Conservation (phyloP, 1,284 basidiomycete species). For the Termitomyces sp. region DNA sequence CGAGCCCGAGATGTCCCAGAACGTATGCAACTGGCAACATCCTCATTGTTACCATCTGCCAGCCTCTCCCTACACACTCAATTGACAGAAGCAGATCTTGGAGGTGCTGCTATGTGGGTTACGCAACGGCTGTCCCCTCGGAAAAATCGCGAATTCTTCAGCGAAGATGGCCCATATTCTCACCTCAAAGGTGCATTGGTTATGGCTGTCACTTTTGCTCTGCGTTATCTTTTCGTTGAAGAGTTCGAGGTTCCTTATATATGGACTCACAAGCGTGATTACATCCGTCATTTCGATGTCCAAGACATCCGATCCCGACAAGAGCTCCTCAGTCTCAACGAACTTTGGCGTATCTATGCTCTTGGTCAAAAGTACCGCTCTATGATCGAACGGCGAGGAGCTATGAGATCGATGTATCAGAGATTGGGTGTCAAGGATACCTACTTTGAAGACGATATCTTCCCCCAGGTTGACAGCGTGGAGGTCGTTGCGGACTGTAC, state of each 20-base stretch:
- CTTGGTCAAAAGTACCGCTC: constrained; percentile 87
- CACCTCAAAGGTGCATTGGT: constrained; percentile 69
- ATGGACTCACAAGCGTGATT: constrained; percentile 90
- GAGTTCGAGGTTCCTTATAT: constrained; percentile 94
- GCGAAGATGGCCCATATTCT: constrained; percentile 51
- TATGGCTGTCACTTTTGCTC: constrained; percentile 73
- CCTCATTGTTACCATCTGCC: constrained; percentile 69
- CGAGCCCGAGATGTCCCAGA: constrained; percentile 91
- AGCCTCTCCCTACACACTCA: constrained; percentile 65
- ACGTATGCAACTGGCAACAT: constrained; percentile 92
- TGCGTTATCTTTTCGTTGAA: constrained; percentile 84
- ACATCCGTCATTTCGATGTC: constrained; percentile 75
- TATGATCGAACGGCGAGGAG: constrained; percentile 67
- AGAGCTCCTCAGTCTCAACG: constrained; percentile 71
- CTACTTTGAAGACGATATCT: constrained; percentile 68
- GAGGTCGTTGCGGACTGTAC: constrained; percentile 90
- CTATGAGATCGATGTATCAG: constrained; percentile 61
- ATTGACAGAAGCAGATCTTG: constrained; percentile 66
- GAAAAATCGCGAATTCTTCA: constrained; percentile 75
- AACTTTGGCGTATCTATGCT: constrained; percentile 84
- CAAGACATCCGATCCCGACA: constrained; percentile 47
- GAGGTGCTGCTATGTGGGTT: constrained; percentile 87
- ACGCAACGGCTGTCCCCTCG: constrained; percentile 78
- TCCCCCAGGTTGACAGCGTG: constrained; percentile 64
- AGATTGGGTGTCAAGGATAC: constrained; percentile 61